Percentiles rank a stretch among this genome's conserved stretches.
Conservation (phyloP, 2,329 filamentous ascomycete genomes). For the Aureobasidium lini region DNA sequence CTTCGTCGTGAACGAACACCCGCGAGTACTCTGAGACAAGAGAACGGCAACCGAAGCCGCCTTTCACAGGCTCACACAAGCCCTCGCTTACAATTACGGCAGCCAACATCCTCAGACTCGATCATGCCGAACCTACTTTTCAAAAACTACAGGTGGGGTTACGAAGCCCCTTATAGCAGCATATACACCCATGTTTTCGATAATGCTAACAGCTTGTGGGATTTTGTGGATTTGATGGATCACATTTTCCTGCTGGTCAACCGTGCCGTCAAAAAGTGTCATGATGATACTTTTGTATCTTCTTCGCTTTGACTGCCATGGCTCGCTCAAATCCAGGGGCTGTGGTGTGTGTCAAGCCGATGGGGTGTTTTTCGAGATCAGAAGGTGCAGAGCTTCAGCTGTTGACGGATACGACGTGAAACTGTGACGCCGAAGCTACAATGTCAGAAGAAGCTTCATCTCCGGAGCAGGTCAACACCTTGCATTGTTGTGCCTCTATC, state of each 20-base stretch:
- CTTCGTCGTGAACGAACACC: no score
- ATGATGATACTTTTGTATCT: neutral
- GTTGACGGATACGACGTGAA: no score
- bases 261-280: neutral
- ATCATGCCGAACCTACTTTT: neutral
- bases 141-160: neutral
- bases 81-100: neutral
- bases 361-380: no score
- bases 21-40: neutral
- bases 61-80: neutral
- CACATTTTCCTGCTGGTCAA: neutral
- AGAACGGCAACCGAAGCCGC: neutral
- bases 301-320: neutral
- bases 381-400: no score
- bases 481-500: no score
- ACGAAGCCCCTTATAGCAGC: slow-evolving; percentile 1
- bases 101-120: neutral
- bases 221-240: neutral
- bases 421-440: no score
- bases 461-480: no score
- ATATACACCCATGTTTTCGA: neutral
- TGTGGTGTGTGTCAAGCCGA: no score
- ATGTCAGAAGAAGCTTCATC: no score
- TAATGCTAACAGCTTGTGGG: neutral
- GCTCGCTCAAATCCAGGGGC: neutral